Conservation (phyloP, 2,329 filamentous ascomycete species). For the Aspergillus fijiensis region DNA sequence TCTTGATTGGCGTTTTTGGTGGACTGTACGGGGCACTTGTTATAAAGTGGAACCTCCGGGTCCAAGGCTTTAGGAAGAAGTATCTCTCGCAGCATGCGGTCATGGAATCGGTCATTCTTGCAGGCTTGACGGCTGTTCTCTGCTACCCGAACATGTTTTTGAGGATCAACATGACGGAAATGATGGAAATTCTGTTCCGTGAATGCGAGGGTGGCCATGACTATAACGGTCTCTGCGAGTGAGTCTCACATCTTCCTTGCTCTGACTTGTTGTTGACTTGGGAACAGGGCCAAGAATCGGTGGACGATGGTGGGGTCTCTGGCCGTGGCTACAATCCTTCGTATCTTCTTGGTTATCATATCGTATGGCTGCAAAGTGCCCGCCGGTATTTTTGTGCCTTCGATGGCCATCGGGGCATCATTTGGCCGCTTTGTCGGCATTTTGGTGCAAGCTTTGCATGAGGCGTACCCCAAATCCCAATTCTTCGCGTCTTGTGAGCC, state of each 20-base stretch:
- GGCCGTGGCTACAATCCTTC: conserved; percentile 73
- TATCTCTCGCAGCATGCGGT: conserved; percentile 83
- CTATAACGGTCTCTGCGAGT: conserved; percentile 86
- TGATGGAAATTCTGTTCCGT: conserved; percentile 95
- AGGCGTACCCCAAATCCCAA: conserved; percentile 74
- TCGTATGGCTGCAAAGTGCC: conserved; percentile 98
- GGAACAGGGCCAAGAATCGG: conserved; percentile 59
- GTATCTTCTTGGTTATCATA: conserved; percentile 83
- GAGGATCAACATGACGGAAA: conserved; percentile 97
- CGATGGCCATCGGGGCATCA: conserved; percentile 93
- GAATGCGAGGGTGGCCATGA: conserved; percentile 89
- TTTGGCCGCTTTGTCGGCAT: conserved; percentile 96
- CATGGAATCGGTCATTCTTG: conserved; percentile 80
- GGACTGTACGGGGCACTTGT: conserved; percentile 94
- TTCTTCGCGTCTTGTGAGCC: conserved; percentile 90
- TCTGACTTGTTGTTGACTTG: conserved; percentile 3
- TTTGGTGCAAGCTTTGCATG: conserved; percentile 83
- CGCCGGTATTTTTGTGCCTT: conserved; percentile 95
- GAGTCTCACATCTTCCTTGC: conserved; percentile 28
- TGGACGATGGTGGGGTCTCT: conserved; percentile 78
- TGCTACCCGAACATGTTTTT: conserved; percentile 96
- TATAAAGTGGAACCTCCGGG: conserved; percentile 94
- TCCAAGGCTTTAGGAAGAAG: conserved; percentile 89
- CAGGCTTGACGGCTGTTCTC: conserved; percentile 80
- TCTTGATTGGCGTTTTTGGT: conserved; percentile 87